Evolutionary conservation across 306 rosid genomes (phyloP).

Genomic region (Fagus crenata): DNA sequence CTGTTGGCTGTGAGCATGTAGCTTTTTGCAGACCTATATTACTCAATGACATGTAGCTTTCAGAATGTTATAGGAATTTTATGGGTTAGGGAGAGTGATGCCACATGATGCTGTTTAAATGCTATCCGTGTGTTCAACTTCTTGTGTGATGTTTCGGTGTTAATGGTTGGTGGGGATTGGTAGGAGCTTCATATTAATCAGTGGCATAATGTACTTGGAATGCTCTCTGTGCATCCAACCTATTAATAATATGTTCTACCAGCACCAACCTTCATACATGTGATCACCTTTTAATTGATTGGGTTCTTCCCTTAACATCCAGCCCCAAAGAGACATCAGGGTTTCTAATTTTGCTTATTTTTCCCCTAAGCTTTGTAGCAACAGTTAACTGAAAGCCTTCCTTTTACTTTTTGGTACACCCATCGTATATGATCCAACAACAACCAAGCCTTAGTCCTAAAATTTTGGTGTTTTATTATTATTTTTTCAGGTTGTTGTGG

Average conservation of each 20-base stretch:
- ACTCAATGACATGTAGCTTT: neutral
- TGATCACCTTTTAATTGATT: neutral
- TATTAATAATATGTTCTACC: no score
- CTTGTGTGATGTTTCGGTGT: neutral
- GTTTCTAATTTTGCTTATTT: neutral
- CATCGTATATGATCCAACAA: no score
- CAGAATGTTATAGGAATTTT: neutral
- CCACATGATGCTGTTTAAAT: neutral
- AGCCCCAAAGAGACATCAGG: neutral
- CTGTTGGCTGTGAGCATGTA: neutral
- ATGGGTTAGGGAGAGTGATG: neutral
- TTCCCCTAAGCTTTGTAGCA: neutral
- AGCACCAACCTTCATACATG: neutral
- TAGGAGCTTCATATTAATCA: neutral
- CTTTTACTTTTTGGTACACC: no score
- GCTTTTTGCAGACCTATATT: neutral
- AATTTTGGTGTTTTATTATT: no score
- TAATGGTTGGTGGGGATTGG: neutral
- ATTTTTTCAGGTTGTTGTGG: constrained; percentile 80
- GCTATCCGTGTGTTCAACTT: neutral
- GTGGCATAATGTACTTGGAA: neutral
- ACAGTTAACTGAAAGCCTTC: neutral
- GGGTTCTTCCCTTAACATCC: neutral
- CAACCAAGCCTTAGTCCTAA: no score
- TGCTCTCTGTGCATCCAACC: no score